These are phyloP conservation scores for Shiraia sp. DNA, from an alignment of 2,329 filamentous ascomycete genomes.

Conservation along the genomic window DNA sequence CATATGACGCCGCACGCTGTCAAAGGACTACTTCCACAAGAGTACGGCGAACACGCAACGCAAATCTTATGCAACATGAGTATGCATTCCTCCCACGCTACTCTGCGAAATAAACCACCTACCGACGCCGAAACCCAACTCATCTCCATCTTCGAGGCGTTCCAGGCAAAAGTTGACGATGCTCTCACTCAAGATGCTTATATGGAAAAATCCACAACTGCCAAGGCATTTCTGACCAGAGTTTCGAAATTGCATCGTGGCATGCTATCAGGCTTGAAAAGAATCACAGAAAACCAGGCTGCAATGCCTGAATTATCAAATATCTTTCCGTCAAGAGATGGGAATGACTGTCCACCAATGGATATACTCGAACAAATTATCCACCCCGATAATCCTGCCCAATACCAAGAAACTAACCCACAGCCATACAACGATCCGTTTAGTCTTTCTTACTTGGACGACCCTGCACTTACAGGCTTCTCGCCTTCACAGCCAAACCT, in stretches of 20 bases:
- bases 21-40: conserved; percentile 5
- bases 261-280: too few species aligned
- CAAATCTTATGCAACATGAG: conserved; percentile 3
- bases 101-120: not conserved
- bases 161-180: conserved; percentile 2
- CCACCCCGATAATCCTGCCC: too few species aligned
- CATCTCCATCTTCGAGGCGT: not conserved
- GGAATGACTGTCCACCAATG: too few species aligned
- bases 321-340: too few species aligned
- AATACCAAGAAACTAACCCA: too few species aligned
- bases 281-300: too few species aligned
- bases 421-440: not conserved
- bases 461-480: not conserved
- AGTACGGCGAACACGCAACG: not conserved
- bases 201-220: not conserved
- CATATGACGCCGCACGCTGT: conserved; percentile 11
- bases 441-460: not conserved
- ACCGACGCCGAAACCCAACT: conserved; percentile 1
- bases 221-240: conserved; percentile 8
- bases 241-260: too few species aligned
- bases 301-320: too few species aligned
- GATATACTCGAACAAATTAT: too few species aligned
- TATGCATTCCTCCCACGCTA: not conserved
- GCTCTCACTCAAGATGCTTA: not conserved
- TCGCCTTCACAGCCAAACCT: not conserved